phyloP scores from a whole-genome alignment of 371 early-diverging fungal genomes.

The Batkoa obscura region DNA sequence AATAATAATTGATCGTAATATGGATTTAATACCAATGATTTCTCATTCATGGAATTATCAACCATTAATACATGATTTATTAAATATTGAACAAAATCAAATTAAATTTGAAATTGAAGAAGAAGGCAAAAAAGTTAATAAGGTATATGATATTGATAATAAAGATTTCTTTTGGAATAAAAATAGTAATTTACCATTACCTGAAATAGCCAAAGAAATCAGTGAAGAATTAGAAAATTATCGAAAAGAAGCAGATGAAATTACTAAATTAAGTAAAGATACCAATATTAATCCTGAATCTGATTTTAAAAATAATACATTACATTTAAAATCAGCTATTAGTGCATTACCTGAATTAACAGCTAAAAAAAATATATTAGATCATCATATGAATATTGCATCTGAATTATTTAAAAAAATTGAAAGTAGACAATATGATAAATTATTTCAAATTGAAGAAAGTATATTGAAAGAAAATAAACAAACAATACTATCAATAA shows the following conservation, averaged over 20 bases:
- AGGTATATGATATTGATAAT: slow-evolving; percentile 84
- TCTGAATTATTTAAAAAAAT: slow-evolving; percentile 78
- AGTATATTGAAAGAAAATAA: too few species aligned
- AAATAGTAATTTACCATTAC: slow-evolving; percentile 89
- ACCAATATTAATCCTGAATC: too few species aligned
- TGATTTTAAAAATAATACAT: too few species aligned
- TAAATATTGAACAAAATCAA: slow-evolving; percentile 83
- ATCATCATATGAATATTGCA: slow-evolving; percentile 98
- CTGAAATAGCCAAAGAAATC: slow-evolving; percentile 90
- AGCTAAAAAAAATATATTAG: slow-evolving; percentile 82
- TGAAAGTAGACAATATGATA: slow-evolving; percentile 87
- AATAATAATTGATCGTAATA: slow-evolving; percentile 82
- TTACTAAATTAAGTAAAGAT: slow-evolving; percentile 53
- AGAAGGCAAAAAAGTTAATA: slow-evolving; percentile 31
- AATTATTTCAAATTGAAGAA: slow-evolving; percentile 89
- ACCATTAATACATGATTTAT: slow-evolving; percentile 89
- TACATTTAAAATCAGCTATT: slow-evolving; percentile 71
- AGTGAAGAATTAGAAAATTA: slow-evolving; percentile 77
- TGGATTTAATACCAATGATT: slow-evolving; percentile 89
- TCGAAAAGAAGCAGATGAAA: slow-evolving; percentile 81
- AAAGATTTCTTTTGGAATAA: slow-evolving; percentile 88
- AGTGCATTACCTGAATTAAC: slow-evolving; percentile 89
- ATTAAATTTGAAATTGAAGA: slow-evolving; percentile 46
- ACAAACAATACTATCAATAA: too few species aligned
- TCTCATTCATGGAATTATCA: slow-evolving; percentile 97